phyloP scores from a whole-genome alignment of 805 yeast genomes.

The Ogataea neopini region DNA sequence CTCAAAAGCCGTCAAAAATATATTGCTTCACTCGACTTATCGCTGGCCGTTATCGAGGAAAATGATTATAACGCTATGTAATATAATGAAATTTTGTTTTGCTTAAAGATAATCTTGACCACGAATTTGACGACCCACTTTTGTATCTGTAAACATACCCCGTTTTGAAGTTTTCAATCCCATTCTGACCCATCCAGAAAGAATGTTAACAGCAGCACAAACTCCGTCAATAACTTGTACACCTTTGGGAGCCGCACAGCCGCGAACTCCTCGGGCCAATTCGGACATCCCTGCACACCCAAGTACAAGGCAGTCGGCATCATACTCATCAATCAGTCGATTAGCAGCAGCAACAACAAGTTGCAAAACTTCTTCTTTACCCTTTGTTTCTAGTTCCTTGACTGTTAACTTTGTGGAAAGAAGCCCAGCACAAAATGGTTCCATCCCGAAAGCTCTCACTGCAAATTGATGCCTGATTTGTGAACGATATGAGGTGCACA shows the following conservation, averaged over 20 bases:
- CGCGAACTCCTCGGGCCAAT: slow-evolving; percentile 90
- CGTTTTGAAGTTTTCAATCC: slow-evolving; percentile 34
- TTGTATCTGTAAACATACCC: slow-evolving; percentile 27
- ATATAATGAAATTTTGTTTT: background rate
- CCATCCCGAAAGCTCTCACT: slow-evolving; percentile 31
- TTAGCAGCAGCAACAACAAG: slow-evolving; percentile 31
- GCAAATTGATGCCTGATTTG: slow-evolving; percentile 36
- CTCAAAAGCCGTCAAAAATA: slow-evolving; percentile 9
- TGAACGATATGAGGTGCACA: slow-evolving; percentile 34
- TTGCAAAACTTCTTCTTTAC: slow-evolving; percentile 31
- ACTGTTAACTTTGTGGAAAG: slow-evolving; percentile 35
- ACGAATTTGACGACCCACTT: slow-evolving; percentile 7
- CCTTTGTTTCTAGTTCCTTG: slow-evolving; percentile 35
- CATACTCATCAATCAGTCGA: slow-evolving; percentile 27
- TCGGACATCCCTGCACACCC: slow-evolving; percentile 80
- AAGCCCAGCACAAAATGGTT: slow-evolving; percentile 36
- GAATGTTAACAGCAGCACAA: slow-evolving; percentile 30
- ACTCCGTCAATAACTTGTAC: slow-evolving; percentile 71
- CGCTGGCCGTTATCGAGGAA: background rate
- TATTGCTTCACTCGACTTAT: background rate
- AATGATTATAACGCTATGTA: background rate
- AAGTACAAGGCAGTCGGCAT: slow-evolving; percentile 64
- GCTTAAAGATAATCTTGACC: slow-evolving; percentile 12
- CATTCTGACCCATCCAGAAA: slow-evolving; percentile 38
- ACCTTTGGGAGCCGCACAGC: slow-evolving; percentile 90